Percentiles rank a stretch among this genome's conserved stretches.
Evolutionary conservation across 1,284 basidiomycete species (phyloP).

Genomic region (Hypsizygus ulmarius): DNA sequence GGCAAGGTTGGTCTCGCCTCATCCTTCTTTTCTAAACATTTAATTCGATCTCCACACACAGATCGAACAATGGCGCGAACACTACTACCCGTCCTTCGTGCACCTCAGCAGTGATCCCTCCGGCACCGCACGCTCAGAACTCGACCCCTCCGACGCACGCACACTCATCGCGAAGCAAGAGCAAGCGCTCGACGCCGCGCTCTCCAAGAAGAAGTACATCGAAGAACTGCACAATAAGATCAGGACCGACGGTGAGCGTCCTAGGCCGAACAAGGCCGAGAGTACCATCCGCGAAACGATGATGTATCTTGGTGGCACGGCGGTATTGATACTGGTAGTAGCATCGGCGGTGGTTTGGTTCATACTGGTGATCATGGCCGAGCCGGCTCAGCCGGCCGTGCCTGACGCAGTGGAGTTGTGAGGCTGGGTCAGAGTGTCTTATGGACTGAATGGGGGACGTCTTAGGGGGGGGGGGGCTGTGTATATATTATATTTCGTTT

Average conservation of each 20-base stretch:
- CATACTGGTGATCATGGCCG: constrained; percentile 9
- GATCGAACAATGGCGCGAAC: constrained; percentile 93
- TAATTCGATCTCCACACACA: constrained; percentile 28
- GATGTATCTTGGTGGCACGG: constrained; percentile 39
- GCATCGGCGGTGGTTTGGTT: constrained; percentile 8
- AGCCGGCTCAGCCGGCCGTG: neutral
- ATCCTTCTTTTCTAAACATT: neutral
- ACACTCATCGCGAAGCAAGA: constrained; percentile 44
- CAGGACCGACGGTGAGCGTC: neutral
- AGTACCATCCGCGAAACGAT: constrained; percentile 32
- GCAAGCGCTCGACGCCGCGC: constrained; percentile 36
- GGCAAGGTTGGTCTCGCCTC: constrained; percentile 48
- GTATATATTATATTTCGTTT: too few relatives aligned
- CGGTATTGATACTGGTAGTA: constrained; percentile 37
- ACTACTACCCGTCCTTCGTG: constrained; percentile 86
- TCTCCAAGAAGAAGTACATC: constrained; percentile 44
- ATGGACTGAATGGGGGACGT: too few relatives aligned
- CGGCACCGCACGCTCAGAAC: constrained; percentile 32
- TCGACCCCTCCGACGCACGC: constrained; percentile 56
- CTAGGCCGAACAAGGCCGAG: constrained; percentile 1
- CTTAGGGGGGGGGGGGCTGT: too few relatives aligned
- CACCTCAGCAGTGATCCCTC: constrained; percentile 36
- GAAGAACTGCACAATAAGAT: constrained; percentile 26
- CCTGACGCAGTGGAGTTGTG: neutral
- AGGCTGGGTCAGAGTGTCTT: too few relatives aligned